These are phyloP conservation scores for Chlorophyllum brunneum DNA, from an alignment of 768 basidiomycete genomes.

Conservation along the genomic window DNA sequence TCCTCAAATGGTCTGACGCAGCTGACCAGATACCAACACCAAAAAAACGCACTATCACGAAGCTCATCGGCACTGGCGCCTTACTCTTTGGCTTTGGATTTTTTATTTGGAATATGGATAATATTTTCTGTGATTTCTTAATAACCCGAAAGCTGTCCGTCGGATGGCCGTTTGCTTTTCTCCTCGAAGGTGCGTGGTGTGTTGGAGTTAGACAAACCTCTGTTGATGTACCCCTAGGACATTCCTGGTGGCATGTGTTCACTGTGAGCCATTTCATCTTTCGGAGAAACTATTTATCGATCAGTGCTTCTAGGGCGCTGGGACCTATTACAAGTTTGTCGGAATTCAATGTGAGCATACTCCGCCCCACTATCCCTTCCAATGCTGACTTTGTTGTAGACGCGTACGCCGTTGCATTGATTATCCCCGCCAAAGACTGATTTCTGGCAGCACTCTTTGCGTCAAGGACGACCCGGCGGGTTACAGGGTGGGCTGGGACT, in stretches of 20 bases:
- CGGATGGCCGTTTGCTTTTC: slow-evolving; percentile 64
- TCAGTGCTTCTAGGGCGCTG: slow-evolving; percentile 34
- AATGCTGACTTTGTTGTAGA: slow-evolving; percentile 23
- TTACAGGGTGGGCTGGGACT: slow-evolving; percentile 36
- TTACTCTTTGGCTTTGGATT: slow-evolving; percentile 61
- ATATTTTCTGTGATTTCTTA: slow-evolving; percentile 61
- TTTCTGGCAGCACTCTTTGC: slow-evolving; percentile 45
- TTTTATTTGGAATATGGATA: slow-evolving; percentile 78
- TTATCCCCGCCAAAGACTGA: slow-evolving; percentile 10
- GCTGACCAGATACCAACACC: slow-evolving; percentile 37
- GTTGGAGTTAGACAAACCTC: not conserved
- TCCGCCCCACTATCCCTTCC: not conserved
- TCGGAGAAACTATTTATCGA: not conserved
- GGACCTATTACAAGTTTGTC: slow-evolving; percentile 48
- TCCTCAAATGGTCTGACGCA: slow-evolving; percentile 42
- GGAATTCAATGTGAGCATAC: slow-evolving; percentile 45
- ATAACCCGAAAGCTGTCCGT: slow-evolving; percentile 51
- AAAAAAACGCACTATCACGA: slow-evolving; percentile 36
- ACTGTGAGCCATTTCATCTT: slow-evolving; percentile 37
- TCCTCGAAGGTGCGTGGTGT: slow-evolving; percentile 52
- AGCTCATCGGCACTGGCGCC: slow-evolving; percentile 50
- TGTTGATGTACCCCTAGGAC: slow-evolving; percentile 34
- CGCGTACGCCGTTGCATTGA: slow-evolving; percentile 34
- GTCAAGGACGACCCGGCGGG: slow-evolving; percentile 55
- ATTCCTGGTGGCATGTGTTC: slow-evolving; percentile 74